phyloP scores from a whole-genome alignment of 2,329 filamentous ascomycete genomes.

The Dichotomopilus funicola region DNA sequence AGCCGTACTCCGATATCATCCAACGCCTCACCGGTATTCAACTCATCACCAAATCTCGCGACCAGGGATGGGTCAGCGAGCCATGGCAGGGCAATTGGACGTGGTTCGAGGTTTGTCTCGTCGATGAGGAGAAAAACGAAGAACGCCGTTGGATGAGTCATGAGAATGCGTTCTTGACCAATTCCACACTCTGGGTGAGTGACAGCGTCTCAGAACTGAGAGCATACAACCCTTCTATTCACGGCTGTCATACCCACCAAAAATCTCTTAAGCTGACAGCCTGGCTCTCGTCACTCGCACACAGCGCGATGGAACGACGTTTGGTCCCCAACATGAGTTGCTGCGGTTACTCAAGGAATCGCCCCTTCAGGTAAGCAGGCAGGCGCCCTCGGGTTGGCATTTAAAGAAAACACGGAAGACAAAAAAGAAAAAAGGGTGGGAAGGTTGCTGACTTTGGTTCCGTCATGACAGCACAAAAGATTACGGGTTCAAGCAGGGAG shows the following conservation, averaged over 20 bases:
- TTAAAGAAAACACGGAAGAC: too few species aligned
- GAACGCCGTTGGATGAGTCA: not conserved
- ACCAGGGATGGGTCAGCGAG: not conserved
- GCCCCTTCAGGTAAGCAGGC: not conserved
- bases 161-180: not conserved
- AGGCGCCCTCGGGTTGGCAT: too few species aligned
- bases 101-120: not conserved
- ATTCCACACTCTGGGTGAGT: not conserved
- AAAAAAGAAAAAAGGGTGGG: too few species aligned
- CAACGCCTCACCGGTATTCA: not conserved
- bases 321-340: not conserved
- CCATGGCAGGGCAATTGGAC: not conserved
- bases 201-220: too few species aligned
- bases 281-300: not conserved
- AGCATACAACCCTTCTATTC: too few species aligned
- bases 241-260: too few species aligned
- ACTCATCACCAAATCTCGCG: not conserved
- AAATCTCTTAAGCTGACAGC: not conserved
- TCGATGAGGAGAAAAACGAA: not conserved
- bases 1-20: not conserved
- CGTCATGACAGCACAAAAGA: not conserved
- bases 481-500: not conserved
- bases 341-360: not conserved
- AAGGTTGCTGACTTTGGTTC: not conserved
- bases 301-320: not conserved